Evolutionary conservation across 805 yeast genomes (phyloP).

Genomic region (Teunomyces cretensis): DNA sequence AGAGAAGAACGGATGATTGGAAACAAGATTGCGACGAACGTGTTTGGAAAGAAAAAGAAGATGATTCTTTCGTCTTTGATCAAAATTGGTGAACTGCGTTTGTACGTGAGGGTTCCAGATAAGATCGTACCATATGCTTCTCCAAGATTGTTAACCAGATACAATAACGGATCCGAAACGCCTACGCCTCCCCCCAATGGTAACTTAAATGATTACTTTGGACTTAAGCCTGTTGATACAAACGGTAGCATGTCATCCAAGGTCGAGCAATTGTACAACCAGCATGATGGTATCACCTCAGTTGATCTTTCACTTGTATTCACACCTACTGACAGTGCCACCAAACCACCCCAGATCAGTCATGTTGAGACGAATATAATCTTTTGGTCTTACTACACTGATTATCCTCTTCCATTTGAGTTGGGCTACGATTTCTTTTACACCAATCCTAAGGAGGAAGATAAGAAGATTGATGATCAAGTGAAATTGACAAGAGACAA

Average conservation of each 20-base stretch:
- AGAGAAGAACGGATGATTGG: slow-evolving; percentile 27
- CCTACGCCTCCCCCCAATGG: background rate
- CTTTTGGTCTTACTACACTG: slow-evolving; percentile 41
- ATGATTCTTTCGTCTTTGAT: slow-evolving; percentile 31
- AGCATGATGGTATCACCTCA: slow-evolving; percentile 6
- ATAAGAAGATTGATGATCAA: slow-evolving; percentile 21
- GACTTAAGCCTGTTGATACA: background rate
- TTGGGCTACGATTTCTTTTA: slow-evolving; percentile 44
- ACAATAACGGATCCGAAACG: slow-evolving; percentile 25
- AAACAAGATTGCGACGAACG: slow-evolving; percentile 16
- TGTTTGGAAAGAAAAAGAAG: slow-evolving; percentile 38
- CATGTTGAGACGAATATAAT: slow-evolving; percentile 36
- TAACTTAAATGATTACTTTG: background rate
- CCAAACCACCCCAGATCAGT: slow-evolving; percentile 34
- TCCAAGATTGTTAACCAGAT: slow-evolving; percentile 37
- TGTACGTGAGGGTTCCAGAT: slow-evolving; percentile 34
- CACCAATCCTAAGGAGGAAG: slow-evolving; percentile 22
- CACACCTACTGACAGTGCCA: slow-evolving; percentile 18
- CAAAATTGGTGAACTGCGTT: slow-evolving; percentile 33
- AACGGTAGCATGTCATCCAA: background rate
- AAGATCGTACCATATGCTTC: slow-evolving; percentile 36
- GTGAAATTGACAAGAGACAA: slow-evolving; percentile 34
- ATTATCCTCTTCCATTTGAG: slow-evolving; percentile 40
- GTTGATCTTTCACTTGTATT: slow-evolving; percentile 30
- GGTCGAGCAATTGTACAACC: background rate